Evolutionary conservation across 352 stramenopile species (phyloP), one percentile per base, ranked within the genome.

Genomic region (Globisporangium cylindrosporum): DNA sequence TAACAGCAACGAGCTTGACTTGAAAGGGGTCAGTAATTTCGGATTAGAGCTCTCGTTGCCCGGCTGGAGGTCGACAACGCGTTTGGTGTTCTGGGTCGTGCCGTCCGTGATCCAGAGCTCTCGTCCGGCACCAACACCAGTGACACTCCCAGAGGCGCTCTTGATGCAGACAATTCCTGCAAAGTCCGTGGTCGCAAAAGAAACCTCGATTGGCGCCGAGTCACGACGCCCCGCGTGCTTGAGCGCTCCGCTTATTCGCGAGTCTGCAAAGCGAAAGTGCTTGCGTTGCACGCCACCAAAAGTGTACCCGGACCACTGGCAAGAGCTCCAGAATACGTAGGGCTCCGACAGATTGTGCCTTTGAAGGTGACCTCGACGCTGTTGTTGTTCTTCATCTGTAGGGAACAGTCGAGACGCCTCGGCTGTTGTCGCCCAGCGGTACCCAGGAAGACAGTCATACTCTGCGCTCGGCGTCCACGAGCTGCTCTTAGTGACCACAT

Each of bases 201-300:
- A 75, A 14, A 73, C 69, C 51, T 86, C 81, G 2, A 73, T 22
- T 0, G 73, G 57, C 29, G 78, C 70, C 7, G 74, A 82, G 56
- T 89, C 80, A 12, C 66, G 69, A 18, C 73, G 77, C 7, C 82
- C 85, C 2, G 84, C 85, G 69, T 92, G 78, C 65, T 96, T 91
- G 56, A 84, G 81, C 2, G 77, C 80, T 0, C 79, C 79, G 12
- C 84, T 97, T 20, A 60, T 43, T 20, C 20, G 27, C 36, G 85
- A 95, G 68, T 97, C 89, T 7, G 84, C 71, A 57, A 96, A 93
- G 46, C 88, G 84, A 64, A 97, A 97, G 41, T 81, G 67, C 49
- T 75, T 74, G 38, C 89, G 74, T 29, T 57, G 60, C 14, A 63
- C 59, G 51, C 79, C 76, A 22, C 77, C 81, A 62, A 85, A 96